Conservation (phyloP, 2,329 filamentous ascomycete species). For the Phoma sp. region DNA sequence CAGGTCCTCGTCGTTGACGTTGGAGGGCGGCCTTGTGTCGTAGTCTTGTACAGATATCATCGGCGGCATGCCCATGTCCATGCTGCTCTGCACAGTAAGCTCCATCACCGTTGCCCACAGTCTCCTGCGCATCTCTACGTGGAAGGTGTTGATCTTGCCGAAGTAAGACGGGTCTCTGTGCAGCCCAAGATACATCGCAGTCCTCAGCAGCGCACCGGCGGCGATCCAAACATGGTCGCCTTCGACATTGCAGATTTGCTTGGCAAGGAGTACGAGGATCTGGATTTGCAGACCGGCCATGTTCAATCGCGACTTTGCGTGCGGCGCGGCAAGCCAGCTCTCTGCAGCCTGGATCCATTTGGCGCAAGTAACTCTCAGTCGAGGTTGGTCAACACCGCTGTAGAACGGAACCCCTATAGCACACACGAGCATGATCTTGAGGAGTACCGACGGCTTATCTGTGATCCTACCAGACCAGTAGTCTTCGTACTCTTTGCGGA, state of each 20-base stretch:
- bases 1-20: constrained; percentile 52
- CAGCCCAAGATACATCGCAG: constrained; percentile 50
- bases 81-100: constrained; percentile 45
- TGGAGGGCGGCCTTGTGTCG: constrained; percentile 47
- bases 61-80: constrained; percentile 48
- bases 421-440: constrained; percentile 54
- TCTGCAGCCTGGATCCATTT: constrained; percentile 65
- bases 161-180: constrained; percentile 49
- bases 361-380: constrained; percentile 41
- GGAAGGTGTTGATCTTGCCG: constrained; percentile 44
- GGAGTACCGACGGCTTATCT: constrained; percentile 56
- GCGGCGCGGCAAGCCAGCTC: constrained; percentile 60
- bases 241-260: constrained; percentile 44
- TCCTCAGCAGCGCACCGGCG: constrained; percentile 47
- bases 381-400: constrained; percentile 55
- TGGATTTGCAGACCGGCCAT: constrained; percentile 59
- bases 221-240: constrained; percentile 49
- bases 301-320: constrained; percentile 60
- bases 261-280: constrained; percentile 48
- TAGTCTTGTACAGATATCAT: constrained; percentile 47
- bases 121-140: constrained; percentile 48
- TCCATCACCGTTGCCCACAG: constrained; percentile 45
- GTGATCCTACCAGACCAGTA: constrained; percentile 55
- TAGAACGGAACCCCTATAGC: constrained; percentile 55
- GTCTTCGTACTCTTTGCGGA: constrained; percentile 57